Conservation (phyloP, 169 alveolate genomes). For the Cryptosporidium tyzzeri region DNA sequence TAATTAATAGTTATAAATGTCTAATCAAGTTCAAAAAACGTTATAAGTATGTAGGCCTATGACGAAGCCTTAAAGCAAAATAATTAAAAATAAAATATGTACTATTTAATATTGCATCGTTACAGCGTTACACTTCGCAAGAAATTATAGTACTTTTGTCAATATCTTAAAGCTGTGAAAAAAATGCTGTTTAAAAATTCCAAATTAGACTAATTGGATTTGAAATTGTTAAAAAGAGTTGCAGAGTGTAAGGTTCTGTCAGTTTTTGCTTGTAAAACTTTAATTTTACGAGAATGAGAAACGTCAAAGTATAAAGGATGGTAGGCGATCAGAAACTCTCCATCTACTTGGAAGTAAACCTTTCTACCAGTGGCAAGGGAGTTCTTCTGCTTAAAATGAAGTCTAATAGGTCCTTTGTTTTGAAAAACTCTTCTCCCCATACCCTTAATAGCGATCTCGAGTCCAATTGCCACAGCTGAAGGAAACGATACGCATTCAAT, state of each 20-base stretch:
- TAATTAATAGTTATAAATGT: too few relatives aligned
- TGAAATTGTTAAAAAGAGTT: constrained; percentile 26
- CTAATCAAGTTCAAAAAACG: too few relatives aligned
- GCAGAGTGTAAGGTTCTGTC: constrained; percentile 34
- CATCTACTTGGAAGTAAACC: constrained; percentile 85
- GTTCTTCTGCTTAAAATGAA: constrained; percentile 62
- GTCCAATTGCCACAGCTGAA: constrained; percentile 76
- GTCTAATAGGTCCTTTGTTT: constrained; percentile 55
- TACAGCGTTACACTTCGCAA: not conserved
- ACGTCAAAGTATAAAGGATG: constrained; percentile 69
- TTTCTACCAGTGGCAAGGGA: constrained; percentile 68
- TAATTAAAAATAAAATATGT: too few relatives aligned
- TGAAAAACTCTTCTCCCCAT: constrained; percentile 73
- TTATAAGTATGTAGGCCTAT: not conserved
- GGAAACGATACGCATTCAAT: constrained; percentile 76
- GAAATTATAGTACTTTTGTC: not conserved
- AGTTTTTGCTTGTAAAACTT: constrained; percentile 48
- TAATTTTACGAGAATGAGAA: constrained; percentile 43
- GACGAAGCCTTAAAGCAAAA: not conserved
- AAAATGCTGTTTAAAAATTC: not conserved
- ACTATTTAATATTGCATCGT: not conserved
- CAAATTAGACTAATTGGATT: not conserved
- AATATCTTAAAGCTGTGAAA: not conserved
- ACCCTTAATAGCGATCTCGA: constrained; percentile 74
- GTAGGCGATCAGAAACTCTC: constrained; percentile 79